A percentile compares a stretch with the other conserved stretches of the same genome.
Evolutionary conservation across 1,284 basidiomycete genomes (phyloP).

Genomic region (Inonotus hispidus): DNA sequence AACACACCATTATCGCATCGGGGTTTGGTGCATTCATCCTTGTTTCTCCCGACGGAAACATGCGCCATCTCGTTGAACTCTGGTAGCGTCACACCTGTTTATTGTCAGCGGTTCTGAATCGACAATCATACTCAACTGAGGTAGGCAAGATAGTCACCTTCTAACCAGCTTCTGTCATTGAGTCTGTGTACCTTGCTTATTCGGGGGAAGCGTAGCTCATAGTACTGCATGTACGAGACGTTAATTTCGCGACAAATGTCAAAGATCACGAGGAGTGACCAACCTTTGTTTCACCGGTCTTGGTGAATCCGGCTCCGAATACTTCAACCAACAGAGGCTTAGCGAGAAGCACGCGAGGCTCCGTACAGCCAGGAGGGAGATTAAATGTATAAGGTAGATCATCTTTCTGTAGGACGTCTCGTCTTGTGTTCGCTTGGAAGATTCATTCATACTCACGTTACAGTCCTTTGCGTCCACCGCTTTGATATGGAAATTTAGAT

Average conservation of each 20-base stretch:
- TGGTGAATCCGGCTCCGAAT: conserved; percentile 78
- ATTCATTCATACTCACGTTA: neutral
- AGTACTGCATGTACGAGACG: conserved; percentile 44
- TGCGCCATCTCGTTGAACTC: conserved; percentile 1
- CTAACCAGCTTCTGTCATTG: conserved; percentile 57
- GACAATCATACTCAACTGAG: conserved; percentile 9
- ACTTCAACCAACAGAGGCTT: conserved; percentile 68
- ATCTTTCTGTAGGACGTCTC: neutral
- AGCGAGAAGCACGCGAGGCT: conserved; percentile 54
- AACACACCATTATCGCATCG: neutral
- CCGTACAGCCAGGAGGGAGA: conserved; percentile 44
- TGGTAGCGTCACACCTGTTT: neutral
- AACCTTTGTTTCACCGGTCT: conserved; percentile 41
- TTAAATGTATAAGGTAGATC: conserved; percentile 16
- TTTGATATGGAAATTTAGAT: conserved; percentile 62
- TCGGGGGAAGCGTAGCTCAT: conserved; percentile 79
- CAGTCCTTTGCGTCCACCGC: conserved; percentile 36
- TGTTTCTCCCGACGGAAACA: neutral
- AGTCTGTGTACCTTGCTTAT: conserved; percentile 60
- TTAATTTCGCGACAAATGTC: conserved; percentile 5
- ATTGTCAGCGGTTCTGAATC: neutral
- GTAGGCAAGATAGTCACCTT: conserved; percentile 34
- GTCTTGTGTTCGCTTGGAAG: neutral
- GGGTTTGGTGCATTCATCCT: neutral
- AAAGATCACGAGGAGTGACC: conserved; percentile 34